phyloP scores from a whole-genome alignment of 2,329 filamentous ascomycete genomes.

The Alternaria conjuncta region DNA sequence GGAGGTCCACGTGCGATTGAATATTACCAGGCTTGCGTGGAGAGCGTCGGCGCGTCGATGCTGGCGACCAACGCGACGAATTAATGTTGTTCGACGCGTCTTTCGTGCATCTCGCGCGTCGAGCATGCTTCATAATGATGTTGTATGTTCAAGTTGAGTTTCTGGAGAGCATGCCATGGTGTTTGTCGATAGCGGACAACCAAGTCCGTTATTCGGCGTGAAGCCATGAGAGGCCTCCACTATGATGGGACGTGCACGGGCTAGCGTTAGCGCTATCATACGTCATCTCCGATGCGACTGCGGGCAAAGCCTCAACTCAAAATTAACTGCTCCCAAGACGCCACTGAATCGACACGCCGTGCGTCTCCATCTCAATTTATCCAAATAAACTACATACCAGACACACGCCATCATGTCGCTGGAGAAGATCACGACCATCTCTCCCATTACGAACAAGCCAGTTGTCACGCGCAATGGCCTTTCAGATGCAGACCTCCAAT shows the following conservation, averaged over 20 bases:
- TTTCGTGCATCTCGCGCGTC: not conserved
- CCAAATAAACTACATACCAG: constrained; percentile 6
- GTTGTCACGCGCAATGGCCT: constrained; percentile 80
- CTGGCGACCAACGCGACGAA: not conserved
- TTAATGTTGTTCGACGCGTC: not conserved
- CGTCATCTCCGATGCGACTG: constrained; percentile 22
- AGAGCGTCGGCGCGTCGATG: not conserved
- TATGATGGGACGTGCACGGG: constrained; percentile 6
- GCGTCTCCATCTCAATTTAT: constrained; percentile 25
- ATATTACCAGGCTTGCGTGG: constrained; percentile 9
- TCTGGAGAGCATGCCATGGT: not conserved
- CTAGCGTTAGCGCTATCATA: constrained; percentile 12
- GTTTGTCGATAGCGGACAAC: not conserved
- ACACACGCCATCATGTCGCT: constrained; percentile 52
- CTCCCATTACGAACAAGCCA: constrained; percentile 84
- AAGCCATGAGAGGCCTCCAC: constrained; percentile 14
- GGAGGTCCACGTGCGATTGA: not conserved
- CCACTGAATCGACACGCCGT: constrained; percentile 9
- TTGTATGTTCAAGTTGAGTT: not conserved
- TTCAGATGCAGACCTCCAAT: constrained; percentile 71
- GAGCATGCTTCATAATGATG: not conserved
- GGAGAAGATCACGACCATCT: constrained; percentile 77
- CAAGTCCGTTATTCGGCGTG: constrained; percentile 15
- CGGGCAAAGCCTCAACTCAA: constrained; percentile 18
- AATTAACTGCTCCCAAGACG: constrained; percentile 22